Evolutionary conservation across 179 eudicot genomes (phyloP), one percentile per base, ranked within the genome.

Genomic region (Dionaea muscipula): DNA sequence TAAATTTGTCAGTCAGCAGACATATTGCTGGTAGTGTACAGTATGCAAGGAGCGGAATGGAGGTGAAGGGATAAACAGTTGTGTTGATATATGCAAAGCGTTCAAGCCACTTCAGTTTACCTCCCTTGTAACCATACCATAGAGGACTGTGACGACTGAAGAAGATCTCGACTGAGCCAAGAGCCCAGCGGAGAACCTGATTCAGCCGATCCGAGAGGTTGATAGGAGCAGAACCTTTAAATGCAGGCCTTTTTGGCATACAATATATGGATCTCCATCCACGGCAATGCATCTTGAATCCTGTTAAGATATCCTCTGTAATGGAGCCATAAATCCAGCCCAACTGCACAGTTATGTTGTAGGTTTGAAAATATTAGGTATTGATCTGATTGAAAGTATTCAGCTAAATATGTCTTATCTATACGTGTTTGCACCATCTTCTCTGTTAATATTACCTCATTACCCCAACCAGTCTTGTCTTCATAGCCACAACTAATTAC

Each of bases 381-480:
- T n/a, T n/a, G 7, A 22, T 47, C 36, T 8, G 8, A 28, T 8
- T 8, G 35, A 28, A 28, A 28, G 5, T 28, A 28, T 28, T 3
- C 35, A 28, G 35, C 8, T 28, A 28, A 28, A 28, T 28, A 28
- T 28, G n/a, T 28, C 5, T 28, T 8, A 28, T 28, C 35, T 28
- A 28, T 28, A 8, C 35, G 3, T 3, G 5, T 28, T 28, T 14
- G 20, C 28, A 58, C 20, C 14, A 16, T 18, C n/a, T 47, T 4
- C 47, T 28, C 3, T 59, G 35, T 25, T 18, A 51, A 59, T 25
- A 46, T 58, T 80, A 89, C 93, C 96, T 88, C 96, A 1, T 41
- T 15, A 47, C 96, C 96, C 96, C 96, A 88, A 72, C 82, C 96
- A 45, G 96, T 88, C 65, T 88, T 88, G 76, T 88, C 96, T 67